Evolutionary conservation across 1,284 basidiomycete genomes (phyloP).

Genomic region (Austroboletus niveus): DNA sequence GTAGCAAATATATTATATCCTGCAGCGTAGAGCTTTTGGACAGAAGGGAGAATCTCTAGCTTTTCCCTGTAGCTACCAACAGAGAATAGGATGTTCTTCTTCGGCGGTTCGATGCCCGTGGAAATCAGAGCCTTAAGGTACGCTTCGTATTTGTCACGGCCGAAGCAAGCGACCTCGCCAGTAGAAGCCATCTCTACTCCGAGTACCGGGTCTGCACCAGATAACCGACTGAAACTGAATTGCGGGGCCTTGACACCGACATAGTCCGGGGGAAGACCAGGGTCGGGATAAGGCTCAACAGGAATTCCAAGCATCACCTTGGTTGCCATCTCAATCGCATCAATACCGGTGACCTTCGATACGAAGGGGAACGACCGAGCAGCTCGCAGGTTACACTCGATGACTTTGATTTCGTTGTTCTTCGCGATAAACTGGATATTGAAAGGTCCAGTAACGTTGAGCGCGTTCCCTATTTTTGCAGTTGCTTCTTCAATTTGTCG

Average conservation of each 20-base stretch:
- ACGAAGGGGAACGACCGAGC: constrained; percentile 99
- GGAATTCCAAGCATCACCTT: constrained; percentile 95
- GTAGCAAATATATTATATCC: constrained; percentile 98
- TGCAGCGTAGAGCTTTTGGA: constrained; percentile 93
- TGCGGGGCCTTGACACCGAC: constrained; percentile 99
- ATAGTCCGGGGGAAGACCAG: constrained; percentile 86
- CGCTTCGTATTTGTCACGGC: constrained; percentile 96
- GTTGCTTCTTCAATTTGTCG: constrained; percentile 96
- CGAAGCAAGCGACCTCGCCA: constrained; percentile 98
- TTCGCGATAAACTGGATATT: constrained; percentile 99
- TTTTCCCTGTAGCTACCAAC: constrained; percentile 98
- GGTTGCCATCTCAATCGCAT: constrained; percentile 98
- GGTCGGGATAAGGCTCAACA: constrained; percentile 88
- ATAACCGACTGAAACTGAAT: constrained; percentile 95
- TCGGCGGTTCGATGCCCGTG: constrained; percentile 90
- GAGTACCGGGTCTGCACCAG: constrained; percentile 96
- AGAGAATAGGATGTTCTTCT: constrained; percentile 94
- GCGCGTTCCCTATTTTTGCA: constrained; percentile 94
- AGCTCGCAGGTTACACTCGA: constrained; percentile 98
- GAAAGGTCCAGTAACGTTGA: constrained; percentile 98
- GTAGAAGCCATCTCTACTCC: constrained; percentile 99
- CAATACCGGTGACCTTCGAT: constrained; percentile 95
- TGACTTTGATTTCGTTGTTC: constrained; percentile 99
- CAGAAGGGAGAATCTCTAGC: constrained; percentile 91
- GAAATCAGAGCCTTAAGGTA: constrained; percentile 97